Evolutionary conservation across 257 asterid genomes (phyloP).

Genomic region (Sherardia arvensis): DNA sequence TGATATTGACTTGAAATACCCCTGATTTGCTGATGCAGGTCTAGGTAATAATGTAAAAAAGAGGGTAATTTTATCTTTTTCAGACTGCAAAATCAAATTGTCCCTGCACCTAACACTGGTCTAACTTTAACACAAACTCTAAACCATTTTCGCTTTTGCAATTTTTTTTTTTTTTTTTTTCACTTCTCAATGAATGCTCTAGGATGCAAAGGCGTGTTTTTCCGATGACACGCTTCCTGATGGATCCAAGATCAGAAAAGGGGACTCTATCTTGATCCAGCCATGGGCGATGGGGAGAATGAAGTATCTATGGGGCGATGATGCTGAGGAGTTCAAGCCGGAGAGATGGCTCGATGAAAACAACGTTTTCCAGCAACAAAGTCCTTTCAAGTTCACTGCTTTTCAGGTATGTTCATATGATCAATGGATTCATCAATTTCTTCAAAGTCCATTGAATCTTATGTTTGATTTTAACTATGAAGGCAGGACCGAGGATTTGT

Average conservation of each 20-base stretch:
- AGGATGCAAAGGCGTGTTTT: constrained; percentile 61
- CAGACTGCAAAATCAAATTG: too few relatives aligned
- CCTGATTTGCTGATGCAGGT: too few relatives aligned
- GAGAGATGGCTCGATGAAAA: constrained; percentile 58
- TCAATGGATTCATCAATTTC: too few relatives aligned
- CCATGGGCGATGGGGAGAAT: constrained; percentile 72
- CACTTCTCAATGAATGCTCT: background rate
- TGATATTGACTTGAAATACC: too few relatives aligned
- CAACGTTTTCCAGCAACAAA: constrained; percentile 40
- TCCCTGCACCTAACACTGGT: too few relatives aligned
- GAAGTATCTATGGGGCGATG: constrained; percentile 59
- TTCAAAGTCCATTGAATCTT: too few relatives aligned
- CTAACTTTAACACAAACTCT: background rate
- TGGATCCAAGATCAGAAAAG: constrained; percentile 50
- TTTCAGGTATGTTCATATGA: constrained; percentile 36
- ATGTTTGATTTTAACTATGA: constrained; percentile 17
- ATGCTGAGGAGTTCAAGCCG: constrained; percentile 56
- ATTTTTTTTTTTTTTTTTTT: background rate
- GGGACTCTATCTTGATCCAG: constrained; percentile 28
- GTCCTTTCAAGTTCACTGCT: constrained; percentile 58
- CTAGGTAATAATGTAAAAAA: too few relatives aligned
- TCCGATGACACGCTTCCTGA: constrained; percentile 53
- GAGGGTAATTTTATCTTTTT: too few relatives aligned
- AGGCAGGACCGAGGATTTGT: constrained; percentile 67
- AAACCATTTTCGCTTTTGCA: background rate